These are phyloP conservation scores for Geotrichum fermentans DNA, from an alignment of 1,139 yeast genomes.

Conservation along the genomic window DNA sequence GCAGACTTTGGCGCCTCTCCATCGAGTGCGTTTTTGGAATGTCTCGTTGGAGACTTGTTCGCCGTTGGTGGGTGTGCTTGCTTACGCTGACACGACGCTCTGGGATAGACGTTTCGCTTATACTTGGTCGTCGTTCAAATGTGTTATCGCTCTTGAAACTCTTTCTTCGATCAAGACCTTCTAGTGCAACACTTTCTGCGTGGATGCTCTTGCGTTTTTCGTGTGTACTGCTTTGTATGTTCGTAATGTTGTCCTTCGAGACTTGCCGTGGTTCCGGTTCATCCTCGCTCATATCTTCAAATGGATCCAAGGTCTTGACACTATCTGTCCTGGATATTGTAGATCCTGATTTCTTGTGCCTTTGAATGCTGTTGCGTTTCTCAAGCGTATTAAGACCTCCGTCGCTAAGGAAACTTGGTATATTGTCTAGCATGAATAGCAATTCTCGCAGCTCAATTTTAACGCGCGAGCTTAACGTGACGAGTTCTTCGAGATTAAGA, in stretches of 20 bases:
- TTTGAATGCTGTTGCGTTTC: constrained; percentile 14
- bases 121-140: not conserved
- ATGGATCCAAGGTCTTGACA: not conserved
- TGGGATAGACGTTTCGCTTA: not conserved
- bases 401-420: constrained; percentile 12
- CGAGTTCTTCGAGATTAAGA: constrained; percentile 13
- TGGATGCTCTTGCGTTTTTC: constrained; percentile 8
- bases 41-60: not conserved
- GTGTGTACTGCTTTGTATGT: not conserved
- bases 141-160: not conserved
- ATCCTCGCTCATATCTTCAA: not conserved
- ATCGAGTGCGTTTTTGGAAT: not conserved
- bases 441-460: constrained; percentile 12
- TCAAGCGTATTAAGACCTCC: constrained; percentile 11
- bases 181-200: not conserved
- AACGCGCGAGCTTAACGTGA: constrained; percentile 10
- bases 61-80: not conserved
- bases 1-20: not conserved
- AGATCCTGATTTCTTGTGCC: constrained; percentile 14
- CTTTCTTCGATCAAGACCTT: not conserved
- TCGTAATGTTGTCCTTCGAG: not conserved
- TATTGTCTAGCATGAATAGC: constrained; percentile 16
- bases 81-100: not conserved
- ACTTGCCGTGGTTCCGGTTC: not conserved
- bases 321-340: not conserved